Conservation (phyloP, 371 early-diverging fungal species). For the Actinomucor elegans region DNA sequence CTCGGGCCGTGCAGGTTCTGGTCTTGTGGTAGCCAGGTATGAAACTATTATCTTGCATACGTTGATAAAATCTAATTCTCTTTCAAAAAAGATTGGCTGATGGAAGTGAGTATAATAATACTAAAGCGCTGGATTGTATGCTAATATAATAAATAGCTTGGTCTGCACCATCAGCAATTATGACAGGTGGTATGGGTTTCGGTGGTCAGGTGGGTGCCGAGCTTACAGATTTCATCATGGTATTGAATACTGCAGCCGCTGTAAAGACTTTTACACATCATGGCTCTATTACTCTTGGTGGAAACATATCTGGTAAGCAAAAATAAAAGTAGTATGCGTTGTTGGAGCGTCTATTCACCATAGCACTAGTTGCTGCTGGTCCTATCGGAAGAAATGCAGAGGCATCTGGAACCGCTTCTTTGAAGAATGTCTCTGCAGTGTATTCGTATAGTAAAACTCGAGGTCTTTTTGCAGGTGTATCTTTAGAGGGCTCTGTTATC, state of each 20-base stretch:
- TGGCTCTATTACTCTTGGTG: conserved; percentile 77
- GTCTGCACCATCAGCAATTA: conserved; percentile 63
- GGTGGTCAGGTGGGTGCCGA: conserved; percentile 78
- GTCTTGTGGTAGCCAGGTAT: conserved; percentile 75
- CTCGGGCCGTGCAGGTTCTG: conserved; percentile 80
- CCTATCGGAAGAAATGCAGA: conserved; percentile 81
- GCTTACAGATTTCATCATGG: conserved; percentile 76
- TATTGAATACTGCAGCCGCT: conserved; percentile 77
- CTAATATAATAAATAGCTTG: conserved; percentile 24
- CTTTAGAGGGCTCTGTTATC: conserved; percentile 88
- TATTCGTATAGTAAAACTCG: conserved; percentile 74
- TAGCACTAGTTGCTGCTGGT: conserved; percentile 67
- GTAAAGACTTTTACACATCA: conserved; percentile 73
- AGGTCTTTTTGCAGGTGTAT: conserved; percentile 82
- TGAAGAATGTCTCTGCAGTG: conserved; percentile 46
- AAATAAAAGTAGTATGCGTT: too few relatives aligned
- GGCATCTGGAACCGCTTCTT: conserved; percentile 62
- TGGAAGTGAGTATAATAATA: conserved; percentile 23
- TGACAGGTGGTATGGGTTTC: conserved; percentile 67
- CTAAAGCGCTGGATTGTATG: not conserved
- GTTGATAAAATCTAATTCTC: not conserved
- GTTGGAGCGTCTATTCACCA: not conserved
- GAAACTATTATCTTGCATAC: not conserved
- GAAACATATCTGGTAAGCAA: conserved; percentile 46
- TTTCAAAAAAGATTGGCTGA: conserved; percentile 27